These are phyloP conservation scores for Yamadazyma akitaensis DNA, from an alignment of 805 yeast species.

Conservation along the genomic window DNA sequence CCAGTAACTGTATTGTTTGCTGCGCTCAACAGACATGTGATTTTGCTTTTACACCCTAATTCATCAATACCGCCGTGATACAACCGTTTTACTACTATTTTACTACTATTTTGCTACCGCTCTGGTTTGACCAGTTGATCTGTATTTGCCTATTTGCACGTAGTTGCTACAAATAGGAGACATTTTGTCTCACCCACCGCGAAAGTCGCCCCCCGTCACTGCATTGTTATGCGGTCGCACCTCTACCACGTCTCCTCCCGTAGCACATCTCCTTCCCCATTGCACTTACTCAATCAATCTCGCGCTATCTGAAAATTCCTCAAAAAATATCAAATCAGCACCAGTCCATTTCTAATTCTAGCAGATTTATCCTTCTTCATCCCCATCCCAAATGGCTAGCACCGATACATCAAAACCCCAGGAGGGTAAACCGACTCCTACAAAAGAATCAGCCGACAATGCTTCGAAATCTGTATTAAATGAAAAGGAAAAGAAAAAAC, in stretches of 20 bases:
- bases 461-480: conserved; percentile 18
- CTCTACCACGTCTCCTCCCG: background rate
- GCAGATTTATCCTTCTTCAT: background rate
- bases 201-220: background rate
- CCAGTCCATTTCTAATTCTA: conserved; percentile 3
- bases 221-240: background rate
- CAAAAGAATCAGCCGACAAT: background rate
- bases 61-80: too few species aligned
- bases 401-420: conserved; percentile 3
- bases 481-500: conserved; percentile 65
- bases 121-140: too few species aligned
- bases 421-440: background rate
- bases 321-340: conserved; percentile 7
- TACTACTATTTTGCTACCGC: too few species aligned
- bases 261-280: background rate
- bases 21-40: too few species aligned
- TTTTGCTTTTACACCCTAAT: too few species aligned
- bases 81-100: too few species aligned
- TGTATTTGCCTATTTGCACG: background rate
- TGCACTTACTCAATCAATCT: background rate
- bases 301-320: background rate
- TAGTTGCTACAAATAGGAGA: background rate
- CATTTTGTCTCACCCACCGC: background rate
- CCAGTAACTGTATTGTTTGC: too few species aligned
- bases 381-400: conserved; percentile 2